These are phyloP conservation scores for Auriscalpium orientale DNA, from an alignment of 768 basidiomycete genomes.

Conservation along the genomic window DNA sequence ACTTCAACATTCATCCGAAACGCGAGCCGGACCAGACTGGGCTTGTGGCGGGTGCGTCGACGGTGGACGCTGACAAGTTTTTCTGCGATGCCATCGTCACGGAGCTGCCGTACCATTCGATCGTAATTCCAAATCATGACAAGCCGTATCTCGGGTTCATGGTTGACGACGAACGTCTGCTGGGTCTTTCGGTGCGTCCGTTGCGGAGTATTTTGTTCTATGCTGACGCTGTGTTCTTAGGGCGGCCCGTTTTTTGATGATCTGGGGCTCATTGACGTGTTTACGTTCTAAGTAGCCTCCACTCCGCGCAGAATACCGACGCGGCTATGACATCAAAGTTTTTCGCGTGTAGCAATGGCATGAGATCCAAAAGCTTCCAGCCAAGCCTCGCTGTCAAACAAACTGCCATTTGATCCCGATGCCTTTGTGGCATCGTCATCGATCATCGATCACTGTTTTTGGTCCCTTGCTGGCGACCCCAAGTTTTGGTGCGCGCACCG, in stretches of 20 bases:
- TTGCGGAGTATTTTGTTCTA: neutral
- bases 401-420: too few species aligned
- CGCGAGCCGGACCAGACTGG: slow-evolving; percentile 2
- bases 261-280: slow-evolving; percentile 31
- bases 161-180: slow-evolving; percentile 32
- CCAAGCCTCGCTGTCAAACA: too few species aligned
- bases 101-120: slow-evolving; percentile 21
- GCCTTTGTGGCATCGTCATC: too few species aligned
- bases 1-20: slow-evolving; percentile 24
- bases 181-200: slow-evolving; percentile 28
- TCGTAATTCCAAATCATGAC: slow-evolving; percentile 2
- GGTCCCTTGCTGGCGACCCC: too few species aligned
- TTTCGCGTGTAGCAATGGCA: too few species aligned
- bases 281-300: slow-evolving; percentile 22
- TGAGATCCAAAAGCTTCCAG: too few species aligned
- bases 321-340: too few species aligned
- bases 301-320: neutral
- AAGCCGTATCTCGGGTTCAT: slow-evolving; percentile 27
- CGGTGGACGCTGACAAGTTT: slow-evolving; percentile 2
- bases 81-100: slow-evolving; percentile 22
- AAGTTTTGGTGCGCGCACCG: too few species aligned
- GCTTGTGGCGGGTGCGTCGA: neutral
- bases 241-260: slow-evolving; percentile 26
- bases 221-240: neutral
- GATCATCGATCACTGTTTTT: too few species aligned